Percentiles rank a stretch among this genome's conserved stretches.
phyloP scores from a whole-genome alignment of 768 basidiomycete species.

The Lactarius quietus region DNA sequence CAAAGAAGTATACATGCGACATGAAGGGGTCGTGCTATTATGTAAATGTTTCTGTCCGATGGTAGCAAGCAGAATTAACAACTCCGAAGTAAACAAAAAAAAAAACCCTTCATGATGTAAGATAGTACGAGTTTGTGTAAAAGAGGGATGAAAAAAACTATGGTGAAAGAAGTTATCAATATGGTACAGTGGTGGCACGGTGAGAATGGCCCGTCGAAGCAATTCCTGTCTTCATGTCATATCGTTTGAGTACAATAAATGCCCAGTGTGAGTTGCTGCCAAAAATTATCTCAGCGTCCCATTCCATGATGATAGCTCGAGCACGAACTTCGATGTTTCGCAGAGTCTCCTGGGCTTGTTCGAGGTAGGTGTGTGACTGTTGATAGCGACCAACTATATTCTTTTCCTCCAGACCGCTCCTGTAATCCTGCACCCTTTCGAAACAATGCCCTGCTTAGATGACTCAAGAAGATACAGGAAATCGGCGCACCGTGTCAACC shows the following conservation, averaged over 20 bases:
- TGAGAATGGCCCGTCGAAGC: too few relatives aligned
- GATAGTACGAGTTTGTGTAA: neutral
- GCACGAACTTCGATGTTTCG: neutral
- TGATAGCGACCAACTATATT: neutral
- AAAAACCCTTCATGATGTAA: neutral
- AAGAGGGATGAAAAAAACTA: neutral
- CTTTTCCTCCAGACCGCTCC: constrained; percentile 7
- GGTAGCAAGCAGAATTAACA: neutral
- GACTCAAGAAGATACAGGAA: too few relatives aligned
- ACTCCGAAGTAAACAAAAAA: neutral
- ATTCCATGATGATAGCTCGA: neutral
- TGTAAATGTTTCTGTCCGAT: neutral
- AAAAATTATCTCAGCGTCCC: neutral
- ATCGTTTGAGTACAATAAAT: too few relatives aligned
- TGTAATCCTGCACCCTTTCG: neutral
- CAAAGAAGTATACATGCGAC: neutral
- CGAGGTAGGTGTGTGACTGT: constrained; percentile 3
- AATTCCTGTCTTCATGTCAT: too few relatives aligned
- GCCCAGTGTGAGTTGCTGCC: constrained; percentile 5
- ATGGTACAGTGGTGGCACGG: too few relatives aligned
- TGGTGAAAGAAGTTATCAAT: neutral
- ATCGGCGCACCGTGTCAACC: neutral
- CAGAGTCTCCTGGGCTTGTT: constrained; percentile 10
- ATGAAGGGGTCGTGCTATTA: neutral
- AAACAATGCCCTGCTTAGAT: neutral